Evolutionary conservation across 352 stramenopile species (phyloP).

Genomic region (Phytophthora tentaculata): DNA sequence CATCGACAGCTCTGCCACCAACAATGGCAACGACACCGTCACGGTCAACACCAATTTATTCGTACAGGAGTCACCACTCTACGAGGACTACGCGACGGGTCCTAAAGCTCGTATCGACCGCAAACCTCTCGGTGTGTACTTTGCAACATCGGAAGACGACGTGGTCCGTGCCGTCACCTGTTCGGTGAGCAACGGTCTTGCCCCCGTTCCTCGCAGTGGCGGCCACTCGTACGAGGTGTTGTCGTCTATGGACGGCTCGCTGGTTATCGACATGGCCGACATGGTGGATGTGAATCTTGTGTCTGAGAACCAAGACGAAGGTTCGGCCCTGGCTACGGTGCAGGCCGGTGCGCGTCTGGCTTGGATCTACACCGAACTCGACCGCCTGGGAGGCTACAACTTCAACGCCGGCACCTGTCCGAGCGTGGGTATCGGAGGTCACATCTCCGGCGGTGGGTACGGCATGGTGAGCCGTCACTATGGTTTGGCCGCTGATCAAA

Average conservation of each 20-base stretch:
- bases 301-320: constrained; percentile 38
- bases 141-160: constrained; percentile 50
- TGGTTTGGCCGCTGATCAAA: constrained; percentile 54
- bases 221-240: constrained; percentile 67
- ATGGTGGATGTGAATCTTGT: constrained; percentile 52
- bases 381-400: constrained; percentile 53
- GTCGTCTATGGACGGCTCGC: constrained; percentile 59
- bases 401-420: constrained; percentile 64
- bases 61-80: constrained; percentile 37
- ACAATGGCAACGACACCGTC: constrained; percentile 22
- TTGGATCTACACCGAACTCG: constrained; percentile 55
- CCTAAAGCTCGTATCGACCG: constrained; percentile 56
- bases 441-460: constrained; percentile 63
- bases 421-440: constrained; percentile 55
- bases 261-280: constrained; percentile 66
- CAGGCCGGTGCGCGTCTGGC: constrained; percentile 50
- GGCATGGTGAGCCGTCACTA: constrained; percentile 56
- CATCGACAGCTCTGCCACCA: constrained; percentile 27
- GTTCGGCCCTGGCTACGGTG: constrained; percentile 43
- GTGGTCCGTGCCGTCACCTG: constrained; percentile 51
- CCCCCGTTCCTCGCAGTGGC: constrained; percentile 51
- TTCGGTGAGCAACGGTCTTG: constrained; percentile 41
- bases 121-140: constrained; percentile 53
- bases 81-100: constrained; percentile 57
- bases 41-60: constrained; percentile 44